Evolutionary conservation across 305 asterid species (phyloP), one percentile per base, ranked within the genome.

Genomic region (Fraxinus nigra): DNA sequence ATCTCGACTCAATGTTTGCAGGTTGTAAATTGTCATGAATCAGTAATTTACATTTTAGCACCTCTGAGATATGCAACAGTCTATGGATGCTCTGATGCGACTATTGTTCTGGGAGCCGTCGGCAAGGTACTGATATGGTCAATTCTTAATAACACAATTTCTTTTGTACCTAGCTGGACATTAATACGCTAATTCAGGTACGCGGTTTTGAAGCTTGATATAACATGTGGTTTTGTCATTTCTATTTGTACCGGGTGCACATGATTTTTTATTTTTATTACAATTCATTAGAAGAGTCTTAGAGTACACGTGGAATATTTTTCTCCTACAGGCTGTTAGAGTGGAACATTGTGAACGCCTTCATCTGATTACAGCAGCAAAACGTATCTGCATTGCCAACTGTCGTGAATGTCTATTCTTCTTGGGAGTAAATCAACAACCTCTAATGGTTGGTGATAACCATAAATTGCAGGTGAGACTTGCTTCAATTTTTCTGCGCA

Each of bases 311-410:
- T 51, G 20, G 63, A 51, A 51, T 51, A 54, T n/a, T 78, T 48
- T 48, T 78, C 59, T 85, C 74, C 82, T 76, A 78, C 91, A 96
- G 99, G 98, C 98, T 78, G 89, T 96, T 72, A 93, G 99, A 88
- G 92, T 96, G 85, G 99, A 96, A 86, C 99, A 96, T 80, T 96
- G 99, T 88, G 99, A 96, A 87, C 97, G 99, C 9, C 98, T 96
- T 77, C 99, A 96, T 85, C 88, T 96, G 83, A 91, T 96, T 81
- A 89, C 93, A 83, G 98, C 98, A 59, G 92, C 98, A 75, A 94
- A 91, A 85, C 98, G 97, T 59, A 91, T 94, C 86, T 92, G 97
- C 85, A 92, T 96, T 82, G 98, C 96, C 77, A 96, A 96, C 84
- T 96, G 99, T 85, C 99, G 99, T 75, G 99, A 96, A 87, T 96